These are phyloP conservation scores for Aspergillus japonicus DNA, from an alignment of 2,329 filamentous ascomycete species.

Conservation along the genomic window DNA sequence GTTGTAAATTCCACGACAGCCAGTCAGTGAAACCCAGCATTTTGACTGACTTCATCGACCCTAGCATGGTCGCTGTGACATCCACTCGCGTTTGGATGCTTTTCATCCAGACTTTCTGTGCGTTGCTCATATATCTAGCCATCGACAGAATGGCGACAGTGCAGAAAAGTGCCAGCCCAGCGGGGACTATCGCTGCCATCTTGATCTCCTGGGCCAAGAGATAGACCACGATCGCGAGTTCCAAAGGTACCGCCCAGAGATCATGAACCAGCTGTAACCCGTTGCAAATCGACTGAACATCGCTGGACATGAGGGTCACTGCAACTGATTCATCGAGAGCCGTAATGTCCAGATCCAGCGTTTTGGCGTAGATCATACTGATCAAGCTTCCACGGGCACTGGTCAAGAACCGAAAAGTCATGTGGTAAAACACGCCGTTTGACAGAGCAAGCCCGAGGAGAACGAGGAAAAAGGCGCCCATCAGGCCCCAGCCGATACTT, in stretches of 20 bases:
- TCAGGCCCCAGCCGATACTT: not conserved
- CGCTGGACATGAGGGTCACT: slow-evolving; percentile 5
- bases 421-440: not conserved
- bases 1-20: too few relatives aligned
- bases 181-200: too few relatives aligned
- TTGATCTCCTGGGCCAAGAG: not conserved
- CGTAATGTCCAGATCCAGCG: not conserved
- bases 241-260: not conserved
- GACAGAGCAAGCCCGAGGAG: not conserved
- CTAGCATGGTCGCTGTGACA: too few relatives aligned
- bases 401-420: not conserved
- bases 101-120: too few relatives aligned
- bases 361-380: not conserved
- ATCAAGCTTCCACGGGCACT: not conserved
- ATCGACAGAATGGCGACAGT: too few relatives aligned
- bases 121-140: too few relatives aligned
- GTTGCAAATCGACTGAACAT: not conserved
- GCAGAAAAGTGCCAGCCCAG: too few relatives aligned
- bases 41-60: too few relatives aligned
- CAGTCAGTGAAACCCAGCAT: too few relatives aligned
- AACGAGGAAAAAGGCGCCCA: not conserved
- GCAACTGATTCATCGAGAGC: not conserved
- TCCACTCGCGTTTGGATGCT: too few relatives aligned
- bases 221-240: slow-evolving; percentile 1
- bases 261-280: not conserved